Conservation (phyloP, 179 eudicot species). For the Beta macrorhiza region DNA sequence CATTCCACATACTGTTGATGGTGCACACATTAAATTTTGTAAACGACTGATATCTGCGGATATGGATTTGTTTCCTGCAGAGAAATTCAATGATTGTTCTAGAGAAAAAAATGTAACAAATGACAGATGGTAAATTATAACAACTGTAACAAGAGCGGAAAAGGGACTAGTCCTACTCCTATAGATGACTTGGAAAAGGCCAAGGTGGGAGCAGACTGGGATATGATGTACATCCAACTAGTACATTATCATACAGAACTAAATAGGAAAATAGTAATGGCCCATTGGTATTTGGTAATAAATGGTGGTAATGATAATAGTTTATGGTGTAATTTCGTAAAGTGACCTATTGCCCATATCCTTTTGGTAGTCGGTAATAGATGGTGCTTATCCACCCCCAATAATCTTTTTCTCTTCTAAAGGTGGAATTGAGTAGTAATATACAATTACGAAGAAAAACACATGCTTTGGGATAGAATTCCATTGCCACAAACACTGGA, state of each 20-base stretch:
- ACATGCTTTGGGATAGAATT: too few species aligned
- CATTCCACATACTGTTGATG: conserved; percentile 18
- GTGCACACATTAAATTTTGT: conserved; percentile 25
- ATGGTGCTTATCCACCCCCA: too few species aligned
- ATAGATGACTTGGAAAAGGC: not conserved
- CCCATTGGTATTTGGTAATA: too few species aligned
- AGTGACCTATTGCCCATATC: too few species aligned
- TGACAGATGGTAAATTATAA: not conserved
- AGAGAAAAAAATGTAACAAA: not conserved
- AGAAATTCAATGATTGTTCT: not conserved
- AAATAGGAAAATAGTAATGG: not conserved
- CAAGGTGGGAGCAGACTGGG: not conserved
- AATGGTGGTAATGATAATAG: too few species aligned
- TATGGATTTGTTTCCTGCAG: conserved; percentile 32
- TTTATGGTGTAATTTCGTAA: too few species aligned
- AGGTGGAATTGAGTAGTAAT: too few species aligned
- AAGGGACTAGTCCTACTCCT: not conserved
- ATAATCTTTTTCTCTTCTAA: too few species aligned
- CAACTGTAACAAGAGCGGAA: too few species aligned
- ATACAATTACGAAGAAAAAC: too few species aligned
- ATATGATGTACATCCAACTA: not conserved
- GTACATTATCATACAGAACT: not conserved
- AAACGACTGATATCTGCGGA: conserved; percentile 29
- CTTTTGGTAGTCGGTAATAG: too few species aligned
- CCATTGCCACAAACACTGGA: too few species aligned